Percentiles rank a stretch among this genome's conserved stretches.
phyloP scores from a whole-genome alignment of 495 filamentous ascomycete genomes.

The Baudoinia panamericana region DNA sequence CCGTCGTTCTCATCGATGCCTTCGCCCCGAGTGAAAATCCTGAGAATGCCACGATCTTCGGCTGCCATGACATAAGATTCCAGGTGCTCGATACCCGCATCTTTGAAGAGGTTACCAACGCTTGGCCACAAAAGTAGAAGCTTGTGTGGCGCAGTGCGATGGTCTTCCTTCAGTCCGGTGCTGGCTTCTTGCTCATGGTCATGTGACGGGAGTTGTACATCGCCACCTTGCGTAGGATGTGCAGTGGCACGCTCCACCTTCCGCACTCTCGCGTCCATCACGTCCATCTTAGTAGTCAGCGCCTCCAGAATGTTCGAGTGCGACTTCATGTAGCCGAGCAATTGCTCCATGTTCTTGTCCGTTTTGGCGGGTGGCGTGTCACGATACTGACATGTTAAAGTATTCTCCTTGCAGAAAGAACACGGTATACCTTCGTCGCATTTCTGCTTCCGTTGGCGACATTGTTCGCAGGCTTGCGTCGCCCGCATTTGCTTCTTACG shows the following conservation, averaged over 20 bases:
- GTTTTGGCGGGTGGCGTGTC: constrained; percentile 49
- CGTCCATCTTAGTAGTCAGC: constrained; percentile 7
- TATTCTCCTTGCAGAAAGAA: constrained; percentile 39
- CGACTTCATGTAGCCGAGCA: constrained; percentile 28
- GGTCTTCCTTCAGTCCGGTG: constrained; percentile 33
- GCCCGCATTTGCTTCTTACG: too few relatives aligned
- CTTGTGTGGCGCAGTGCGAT: constrained; percentile 69
- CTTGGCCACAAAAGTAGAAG: constrained; percentile 52
- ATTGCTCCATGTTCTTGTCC: constrained; percentile 31
- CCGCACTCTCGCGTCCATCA: constrained; percentile 4
- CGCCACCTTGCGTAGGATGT: too few relatives aligned
- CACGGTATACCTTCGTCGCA: constrained; percentile 46
- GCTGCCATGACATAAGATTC: constrained; percentile 57
- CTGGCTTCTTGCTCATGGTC: not conserved
- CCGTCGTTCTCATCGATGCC: constrained; percentile 38
- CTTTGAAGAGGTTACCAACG: constrained; percentile 43
- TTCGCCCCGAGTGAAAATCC: constrained; percentile 67
- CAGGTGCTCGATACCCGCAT: constrained; percentile 33
- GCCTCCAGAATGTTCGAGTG: constrained; percentile 28
- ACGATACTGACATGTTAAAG: constrained; percentile 48
- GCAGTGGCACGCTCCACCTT: not conserved
- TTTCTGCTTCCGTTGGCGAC: constrained; percentile 55
- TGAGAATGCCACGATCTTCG: constrained; percentile 63
- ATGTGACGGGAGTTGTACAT: not conserved
- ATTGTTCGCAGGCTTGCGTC: constrained; percentile 56